These are phyloP conservation scores for Trichoderma aggressivum DNA, from an alignment of 2,329 filamentous ascomycete species.

Conservation along the genomic window DNA sequence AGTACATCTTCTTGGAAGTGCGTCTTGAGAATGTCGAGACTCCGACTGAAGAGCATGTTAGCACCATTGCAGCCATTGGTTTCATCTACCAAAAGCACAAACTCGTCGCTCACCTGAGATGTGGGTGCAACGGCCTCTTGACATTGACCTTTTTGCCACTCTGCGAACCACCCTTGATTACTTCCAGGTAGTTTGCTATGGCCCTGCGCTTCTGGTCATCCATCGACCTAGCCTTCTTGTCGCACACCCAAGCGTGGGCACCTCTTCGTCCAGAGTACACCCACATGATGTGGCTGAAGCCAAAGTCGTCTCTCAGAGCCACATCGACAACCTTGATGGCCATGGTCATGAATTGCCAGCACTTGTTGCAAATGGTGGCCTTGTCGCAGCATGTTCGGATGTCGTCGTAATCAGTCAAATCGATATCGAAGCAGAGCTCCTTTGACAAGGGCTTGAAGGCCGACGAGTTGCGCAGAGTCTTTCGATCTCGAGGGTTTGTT, in stretches of 20 bases:
- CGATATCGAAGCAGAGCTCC: conserved; percentile 98
- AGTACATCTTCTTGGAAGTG: conserved; percentile 85
- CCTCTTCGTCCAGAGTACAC: conserved; percentile 96
- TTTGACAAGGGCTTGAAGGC: conserved; percentile 86
- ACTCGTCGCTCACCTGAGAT: conserved; percentile 58
- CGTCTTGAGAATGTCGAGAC: conserved; percentile 76
- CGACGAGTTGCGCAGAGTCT: conserved; percentile 73
- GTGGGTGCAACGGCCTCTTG: conserved; percentile 82
- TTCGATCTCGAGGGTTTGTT: conserved; percentile 89
- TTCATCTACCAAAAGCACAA: conserved; percentile 14
- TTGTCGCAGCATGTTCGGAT: conserved; percentile 93
- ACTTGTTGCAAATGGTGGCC: conserved; percentile 88
- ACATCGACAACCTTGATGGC: conserved; percentile 89
- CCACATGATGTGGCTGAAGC: conserved; percentile 96
- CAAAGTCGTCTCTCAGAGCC: conserved; percentile 88
- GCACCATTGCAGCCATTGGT: background rate
- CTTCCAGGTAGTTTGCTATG: conserved; percentile 84
- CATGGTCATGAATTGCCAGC: conserved; percentile 98
- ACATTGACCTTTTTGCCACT: conserved; percentile 84
- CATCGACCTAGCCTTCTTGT: conserved; percentile 77
- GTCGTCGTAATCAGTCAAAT: conserved; percentile 98
- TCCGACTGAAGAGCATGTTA: conserved; percentile 56
- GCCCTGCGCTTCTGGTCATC: conserved; percentile 82
- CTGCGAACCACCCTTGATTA: conserved; percentile 82
- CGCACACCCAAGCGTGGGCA: conserved; percentile 97